Base-by-base conservation (phyloP, 176 grass and related monocot species). In the Pontederia crassipes region DNA sequence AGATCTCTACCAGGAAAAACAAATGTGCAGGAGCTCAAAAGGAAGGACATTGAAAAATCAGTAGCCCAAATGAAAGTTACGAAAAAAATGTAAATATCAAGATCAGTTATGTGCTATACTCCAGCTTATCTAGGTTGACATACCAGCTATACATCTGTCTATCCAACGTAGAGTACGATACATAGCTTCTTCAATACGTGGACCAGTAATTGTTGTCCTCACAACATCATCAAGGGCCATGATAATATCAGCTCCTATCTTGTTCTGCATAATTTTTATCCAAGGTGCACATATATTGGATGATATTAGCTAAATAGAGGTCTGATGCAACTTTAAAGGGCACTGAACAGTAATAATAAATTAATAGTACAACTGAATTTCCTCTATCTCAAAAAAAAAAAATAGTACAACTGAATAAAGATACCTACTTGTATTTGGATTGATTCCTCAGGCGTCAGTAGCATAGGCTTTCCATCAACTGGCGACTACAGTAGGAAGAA, bases 141-240 rank as follows among this genome's bases (percentile, higher is more conserved):
- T 88, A 97, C 92, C 92, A 71, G 81, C 59, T 82, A 97, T 91
- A 79, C 92, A 97, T 79, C 87, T 97, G 73, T 91, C 92, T 61
- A 91, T 97, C 92, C 92, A 97, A 27, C 92, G 86, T 82, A 97
- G 76, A 57, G 87, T 97, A n/a, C 92, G 80, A 12, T 97, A 91
- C 92, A 88, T 97, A 71, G 84, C 92, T 67, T 97, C 92, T 73
- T 97, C 79, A 78, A 91, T 88, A 66, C 92, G 84, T 74, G 92
- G 92, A 71, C 92, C 92, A 49, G 87, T 97, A 81, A 91, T 97
- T 65, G 92, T 91, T 45, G 92, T 97, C 68, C 84, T 97, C 52
- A 97, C 92, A 71, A 91, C 92, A 85, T 97, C 92, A 76, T 97
- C 92, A 82, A 97, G 92, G 55, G 92, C 92, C 92, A 91, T 97